These are phyloP conservation scores for Ananas comosus DNA, from an alignment of 176 grass and related monocot species.

Conservation along the genomic window DNA sequence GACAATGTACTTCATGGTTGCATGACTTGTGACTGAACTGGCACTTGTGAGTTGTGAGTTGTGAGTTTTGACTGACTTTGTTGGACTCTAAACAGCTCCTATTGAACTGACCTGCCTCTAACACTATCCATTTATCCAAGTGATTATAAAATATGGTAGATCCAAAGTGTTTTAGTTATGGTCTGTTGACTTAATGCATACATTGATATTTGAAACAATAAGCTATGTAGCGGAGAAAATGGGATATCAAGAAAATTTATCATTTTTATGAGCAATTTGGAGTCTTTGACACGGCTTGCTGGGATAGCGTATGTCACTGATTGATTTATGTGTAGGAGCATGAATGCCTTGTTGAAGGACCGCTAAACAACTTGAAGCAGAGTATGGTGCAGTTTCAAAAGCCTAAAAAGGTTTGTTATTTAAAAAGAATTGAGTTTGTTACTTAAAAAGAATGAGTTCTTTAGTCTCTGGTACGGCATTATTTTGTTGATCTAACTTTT, in stretches of 20 bases:
- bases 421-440: conserved; percentile 17
- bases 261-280: background rate
- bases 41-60: background rate
- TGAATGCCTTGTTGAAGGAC: conserved; percentile 96
- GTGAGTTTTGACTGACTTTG: background rate
- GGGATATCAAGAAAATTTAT: background rate
- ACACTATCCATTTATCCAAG: background rate
- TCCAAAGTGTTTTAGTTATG: background rate
- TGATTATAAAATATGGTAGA: background rate
- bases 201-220: background rate
- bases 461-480: background rate
- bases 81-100: background rate
- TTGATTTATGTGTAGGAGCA: conserved; percentile 61
- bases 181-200: no score
- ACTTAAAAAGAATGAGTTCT: background rate
- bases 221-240: background rate
- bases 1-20: no score
- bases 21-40: no score
- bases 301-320: conserved; percentile 8
- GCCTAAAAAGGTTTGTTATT: conserved; percentile 69
- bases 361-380: conserved; percentile 96
- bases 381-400: conserved; percentile 99
- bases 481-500: background rate
- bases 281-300: no score
- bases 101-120: background rate